A percentile compares a stretch with the other conserved stretches of the same genome.
These are phyloP conservation scores for Myxozyma neglecta DNA, from an alignment of 805 yeast genomes.

Conservation along the genomic window DNA sequence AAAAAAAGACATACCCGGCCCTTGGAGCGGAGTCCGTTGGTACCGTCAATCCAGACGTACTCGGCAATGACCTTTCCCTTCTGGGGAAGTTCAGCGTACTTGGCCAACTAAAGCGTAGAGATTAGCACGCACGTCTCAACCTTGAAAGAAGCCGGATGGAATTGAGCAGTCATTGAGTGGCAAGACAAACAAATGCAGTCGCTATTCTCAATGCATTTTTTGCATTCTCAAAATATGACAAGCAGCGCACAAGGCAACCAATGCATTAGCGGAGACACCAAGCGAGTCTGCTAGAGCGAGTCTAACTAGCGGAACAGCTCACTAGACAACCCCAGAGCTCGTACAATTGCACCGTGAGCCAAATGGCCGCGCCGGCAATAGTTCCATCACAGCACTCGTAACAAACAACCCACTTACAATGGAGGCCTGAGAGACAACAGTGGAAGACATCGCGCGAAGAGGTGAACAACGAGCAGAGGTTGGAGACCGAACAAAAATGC, in stretches of 20 bases:
- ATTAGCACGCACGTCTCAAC: neutral
- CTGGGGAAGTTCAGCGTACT: conserved; percentile 82
- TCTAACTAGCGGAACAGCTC: no score
- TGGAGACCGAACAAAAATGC: neutral
- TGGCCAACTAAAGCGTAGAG: conserved; percentile 52
- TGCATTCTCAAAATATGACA: no score
- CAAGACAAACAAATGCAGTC: neutral
- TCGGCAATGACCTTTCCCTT: conserved; percentile 88
- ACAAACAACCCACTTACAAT: conserved; percentile 20
- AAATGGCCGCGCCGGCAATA: no score
- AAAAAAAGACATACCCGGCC: conserved; percentile 48
- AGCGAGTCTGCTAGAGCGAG: neutral
- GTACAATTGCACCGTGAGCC: no score
- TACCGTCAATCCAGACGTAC: conserved; percentile 96
- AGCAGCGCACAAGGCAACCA: neutral
- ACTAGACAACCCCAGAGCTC: no score
- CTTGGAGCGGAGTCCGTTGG: conserved; percentile 88
- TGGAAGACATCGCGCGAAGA: conserved; percentile 25
- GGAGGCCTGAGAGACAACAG: conserved; percentile 31
- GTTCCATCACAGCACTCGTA: neutral
- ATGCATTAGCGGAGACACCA: neutral
- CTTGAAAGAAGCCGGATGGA: no score
- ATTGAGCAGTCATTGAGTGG: neutral
- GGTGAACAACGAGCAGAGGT: neutral
- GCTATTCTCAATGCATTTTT: neutral